Conservation (phyloP, 2,329 filamentous ascomycete genomes). For the Sclerotinia minor region DNA sequence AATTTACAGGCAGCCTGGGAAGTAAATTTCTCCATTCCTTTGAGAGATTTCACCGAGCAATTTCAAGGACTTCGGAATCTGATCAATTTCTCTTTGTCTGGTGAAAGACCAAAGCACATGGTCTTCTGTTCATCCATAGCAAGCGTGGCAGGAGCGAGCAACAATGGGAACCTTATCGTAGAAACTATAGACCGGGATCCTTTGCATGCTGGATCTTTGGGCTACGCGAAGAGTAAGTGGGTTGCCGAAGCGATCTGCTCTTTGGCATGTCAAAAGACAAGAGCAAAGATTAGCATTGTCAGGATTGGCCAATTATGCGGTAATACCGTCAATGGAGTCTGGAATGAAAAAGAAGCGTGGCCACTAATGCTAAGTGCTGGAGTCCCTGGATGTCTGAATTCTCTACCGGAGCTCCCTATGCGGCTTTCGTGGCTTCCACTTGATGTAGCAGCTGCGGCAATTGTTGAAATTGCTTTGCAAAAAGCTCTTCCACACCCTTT, state of each 20-base stretch:
- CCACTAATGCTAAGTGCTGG: slow-evolving; percentile 49
- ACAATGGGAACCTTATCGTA: slow-evolving; percentile 25
- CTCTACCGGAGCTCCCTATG: slow-evolving; percentile 45
- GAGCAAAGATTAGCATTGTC: slow-evolving; percentile 27
- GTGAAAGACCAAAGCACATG: slow-evolving; percentile 39
- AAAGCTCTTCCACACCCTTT: background rate
- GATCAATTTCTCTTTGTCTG: slow-evolving; percentile 47
- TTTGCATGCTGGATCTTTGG: slow-evolving; percentile 48
- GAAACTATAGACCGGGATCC: slow-evolving; percentile 6
- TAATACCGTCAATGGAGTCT: slow-evolving; percentile 46
- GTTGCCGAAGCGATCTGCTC: slow-evolving; percentile 57
- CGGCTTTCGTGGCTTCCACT: slow-evolving; percentile 48
- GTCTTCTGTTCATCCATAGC: slow-evolving; percentile 56
- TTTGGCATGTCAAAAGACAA: slow-evolving; percentile 39
- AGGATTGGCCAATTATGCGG: slow-evolving; percentile 49
- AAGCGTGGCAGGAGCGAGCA: slow-evolving; percentile 41
- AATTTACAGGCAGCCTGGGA: slow-evolving; percentile 53
- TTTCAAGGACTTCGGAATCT: slow-evolving; percentile 53
- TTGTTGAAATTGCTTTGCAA: slow-evolving; percentile 44
- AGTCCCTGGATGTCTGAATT: slow-evolving; percentile 40
- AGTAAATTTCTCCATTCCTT: slow-evolving; percentile 61
- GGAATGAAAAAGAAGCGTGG: slow-evolving; percentile 52
- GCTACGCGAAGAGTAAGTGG: slow-evolving; percentile 60
- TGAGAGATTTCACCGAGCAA: slow-evolving; percentile 57
- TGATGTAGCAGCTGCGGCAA: slow-evolving; percentile 47